phyloP scores from a whole-genome alignment of 176 grass and related monocot genomes.

The Musa troglodytarum region DNA sequence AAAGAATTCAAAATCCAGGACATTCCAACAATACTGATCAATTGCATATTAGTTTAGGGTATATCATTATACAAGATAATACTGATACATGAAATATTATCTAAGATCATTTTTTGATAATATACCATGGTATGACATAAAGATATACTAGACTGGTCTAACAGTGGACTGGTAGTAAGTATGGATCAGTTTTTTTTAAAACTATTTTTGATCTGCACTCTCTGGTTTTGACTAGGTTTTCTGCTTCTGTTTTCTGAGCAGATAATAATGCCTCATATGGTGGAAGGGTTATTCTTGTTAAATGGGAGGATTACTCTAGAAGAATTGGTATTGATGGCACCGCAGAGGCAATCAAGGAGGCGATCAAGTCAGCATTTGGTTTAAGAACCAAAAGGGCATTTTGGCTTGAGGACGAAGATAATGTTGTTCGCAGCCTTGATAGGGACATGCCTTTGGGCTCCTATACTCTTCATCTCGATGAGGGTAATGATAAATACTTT shows the following conservation, averaged over 20 bases:
- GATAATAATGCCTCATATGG: conserved; percentile 56
- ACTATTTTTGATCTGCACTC: background rate
- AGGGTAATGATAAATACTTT: conserved; percentile 38
- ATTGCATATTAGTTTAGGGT: too few species aligned
- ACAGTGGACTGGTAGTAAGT: too few species aligned
- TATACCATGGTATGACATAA: too few species aligned
- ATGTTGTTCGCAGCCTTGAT: conserved; percentile 81
- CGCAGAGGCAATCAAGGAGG: conserved; percentile 79
- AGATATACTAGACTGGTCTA: too few species aligned
- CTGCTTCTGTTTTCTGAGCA: conserved; percentile 26
- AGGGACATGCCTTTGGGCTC: conserved; percentile 91
- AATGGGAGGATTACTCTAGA: conserved; percentile 88
- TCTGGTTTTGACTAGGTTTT: background rate
- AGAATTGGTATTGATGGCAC: conserved; percentile 95
- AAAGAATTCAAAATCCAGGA: too few species aligned
- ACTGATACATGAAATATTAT: too few species aligned
- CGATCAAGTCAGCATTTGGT: conserved; percentile 85
- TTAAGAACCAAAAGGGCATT: conserved; percentile 83
- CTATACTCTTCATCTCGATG: conserved; percentile 90
- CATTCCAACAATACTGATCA: too few species aligned
- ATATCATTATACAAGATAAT: too few species aligned
- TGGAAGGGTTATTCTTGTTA: conserved; percentile 89
- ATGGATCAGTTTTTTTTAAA: too few species aligned
- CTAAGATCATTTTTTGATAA: too few species aligned
- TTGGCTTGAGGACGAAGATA: conserved; percentile 99